Percentiles rank a stretch among this genome's conserved stretches.
Evolutionary conservation across 1,284 basidiomycete species (phyloP).

Genomic region (Ceratobasidium sp.): DNA sequence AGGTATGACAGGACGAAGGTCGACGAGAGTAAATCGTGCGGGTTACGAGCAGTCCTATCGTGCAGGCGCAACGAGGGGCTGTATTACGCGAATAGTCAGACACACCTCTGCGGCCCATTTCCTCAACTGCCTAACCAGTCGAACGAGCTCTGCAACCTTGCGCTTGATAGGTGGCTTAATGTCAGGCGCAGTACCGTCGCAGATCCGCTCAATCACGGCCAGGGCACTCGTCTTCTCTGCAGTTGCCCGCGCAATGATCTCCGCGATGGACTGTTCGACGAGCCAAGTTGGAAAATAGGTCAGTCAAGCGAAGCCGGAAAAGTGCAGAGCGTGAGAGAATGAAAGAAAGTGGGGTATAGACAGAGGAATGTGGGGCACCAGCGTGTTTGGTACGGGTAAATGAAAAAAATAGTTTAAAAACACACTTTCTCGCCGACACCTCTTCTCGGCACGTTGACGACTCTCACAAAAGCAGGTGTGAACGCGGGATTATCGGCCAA

Average conservation of each 20-base stretch:
- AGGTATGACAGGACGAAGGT: background rate
- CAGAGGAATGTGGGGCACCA: background rate
- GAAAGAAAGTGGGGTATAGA: background rate
- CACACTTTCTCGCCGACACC: constrained; percentile 83
- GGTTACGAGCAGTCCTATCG: no score
- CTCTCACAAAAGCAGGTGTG: constrained; percentile 78
- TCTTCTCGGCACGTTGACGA: constrained; percentile 76
- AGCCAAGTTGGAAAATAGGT: background rate
- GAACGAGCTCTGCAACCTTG: constrained; percentile 70
- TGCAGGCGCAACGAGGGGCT: no score
- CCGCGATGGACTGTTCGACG: constrained; percentile 65
- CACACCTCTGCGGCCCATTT: constrained; percentile 66
- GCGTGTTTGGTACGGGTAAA: background rate
- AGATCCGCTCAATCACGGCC: constrained; percentile 69
- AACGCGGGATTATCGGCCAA: constrained; percentile 85
- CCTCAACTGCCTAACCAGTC: constrained; percentile 65
- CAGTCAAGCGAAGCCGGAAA: constrained; percentile 2
- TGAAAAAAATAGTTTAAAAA: background rate
- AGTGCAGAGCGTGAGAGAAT: background rate
- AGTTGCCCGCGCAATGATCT: constrained; percentile 67
- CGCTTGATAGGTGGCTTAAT: constrained; percentile 73
- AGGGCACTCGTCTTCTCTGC: constrained; percentile 66
- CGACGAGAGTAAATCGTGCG: no score
- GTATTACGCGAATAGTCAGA: no score
- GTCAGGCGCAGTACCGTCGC: constrained; percentile 68